phyloP scores from a whole-genome alignment of 345 rosid species.

The Hevea brasiliensis region DNA sequence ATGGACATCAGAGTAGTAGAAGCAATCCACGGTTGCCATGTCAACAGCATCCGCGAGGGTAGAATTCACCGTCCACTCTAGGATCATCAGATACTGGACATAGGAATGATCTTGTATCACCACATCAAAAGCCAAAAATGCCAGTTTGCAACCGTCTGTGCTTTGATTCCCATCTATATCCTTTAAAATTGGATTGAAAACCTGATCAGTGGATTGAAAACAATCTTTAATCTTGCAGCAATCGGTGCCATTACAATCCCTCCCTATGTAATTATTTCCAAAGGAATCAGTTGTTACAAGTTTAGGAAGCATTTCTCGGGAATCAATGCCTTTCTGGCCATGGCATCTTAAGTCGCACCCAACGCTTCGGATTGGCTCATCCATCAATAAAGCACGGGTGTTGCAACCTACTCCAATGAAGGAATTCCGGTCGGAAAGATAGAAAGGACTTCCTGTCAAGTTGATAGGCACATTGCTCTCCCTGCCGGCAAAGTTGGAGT shows the following conservation, averaged over 20 bases:
- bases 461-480: neutral
- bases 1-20: no score
- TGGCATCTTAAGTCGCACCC: neutral
- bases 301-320: neutral
- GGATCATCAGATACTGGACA: no score
- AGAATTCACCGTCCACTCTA: no score
- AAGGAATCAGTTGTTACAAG: neutral
- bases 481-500: no score
- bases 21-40: no score
- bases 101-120: no score
- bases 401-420: neutral
- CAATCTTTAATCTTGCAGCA: neutral
- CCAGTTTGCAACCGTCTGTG: neutral
- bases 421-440: neutral
- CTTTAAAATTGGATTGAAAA: neutral
- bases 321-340: neutral
- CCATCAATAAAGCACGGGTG: neutral
- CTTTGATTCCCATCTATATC: neutral
- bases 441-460: slow-evolving; percentile 2
- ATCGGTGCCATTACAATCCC: neutral
- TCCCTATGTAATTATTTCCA: neutral
- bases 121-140: neutral
- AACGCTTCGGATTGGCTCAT: neutral
- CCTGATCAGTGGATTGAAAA: neutral
- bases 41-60: no score